Base-by-base conservation (phyloP, 164 flowering plant species). In the Stephania japonica region DNA sequence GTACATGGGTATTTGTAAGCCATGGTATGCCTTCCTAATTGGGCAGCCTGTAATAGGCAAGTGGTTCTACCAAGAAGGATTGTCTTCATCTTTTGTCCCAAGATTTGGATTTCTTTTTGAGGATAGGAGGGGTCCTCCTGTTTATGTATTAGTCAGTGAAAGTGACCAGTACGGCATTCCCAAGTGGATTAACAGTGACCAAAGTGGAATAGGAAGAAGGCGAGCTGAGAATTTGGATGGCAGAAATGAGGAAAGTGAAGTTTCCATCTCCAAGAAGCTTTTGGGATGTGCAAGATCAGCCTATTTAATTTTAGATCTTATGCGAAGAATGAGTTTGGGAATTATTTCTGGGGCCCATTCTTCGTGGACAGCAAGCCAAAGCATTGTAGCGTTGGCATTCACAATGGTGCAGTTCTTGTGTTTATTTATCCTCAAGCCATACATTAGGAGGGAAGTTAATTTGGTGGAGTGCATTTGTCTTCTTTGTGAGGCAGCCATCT, bases 71-170 rank as follows among this genome's bases (percentile, higher is more conserved):
- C 72, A 44, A 65, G 87, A 88, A 72, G 85, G 85, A 23, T 53
- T 82, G 41, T 81, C 87, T 67, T 75, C 83, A 38, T 78, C 84
- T 71, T 84, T 86, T 75, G 80, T 88, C 53, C 61, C 78, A 5
- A 76, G 84, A 62, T 88, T 79, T 63, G 88, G 87, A 14, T 82
- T 87, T 76, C 81, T 88, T 44, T 88, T 85, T 75, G 87, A 86
- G 74, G 76, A 81, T 75, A 75, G 73, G 49, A 84, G 80, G 65
- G 91, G 91, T 61, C 89, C 88, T 72, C 85, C 88, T 12, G 6
- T 75, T 21, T 75, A 79, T 21, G 73, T 85, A 19, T 69, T 75
- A 43, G 75, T 75, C 43, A 78, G 82, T 71, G 82, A 78, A 13
- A 77, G 73, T 75, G 84, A 87, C 43, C 78, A 78, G 13, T 79